phyloP scores from a whole-genome alignment of 2,329 filamentous ascomycete genomes.

The Hyphodiscus sp. region DNA sequence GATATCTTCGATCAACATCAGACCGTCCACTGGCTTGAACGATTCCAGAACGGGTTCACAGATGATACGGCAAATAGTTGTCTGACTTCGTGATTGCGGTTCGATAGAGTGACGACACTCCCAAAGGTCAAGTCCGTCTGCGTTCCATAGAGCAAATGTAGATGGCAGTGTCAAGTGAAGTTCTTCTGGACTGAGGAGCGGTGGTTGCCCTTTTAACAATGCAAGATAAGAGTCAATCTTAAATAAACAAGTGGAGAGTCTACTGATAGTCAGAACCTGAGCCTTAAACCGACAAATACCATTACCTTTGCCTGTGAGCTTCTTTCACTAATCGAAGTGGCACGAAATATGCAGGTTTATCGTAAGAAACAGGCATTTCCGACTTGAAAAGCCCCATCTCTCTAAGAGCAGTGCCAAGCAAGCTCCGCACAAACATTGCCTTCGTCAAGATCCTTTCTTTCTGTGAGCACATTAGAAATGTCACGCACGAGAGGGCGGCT shows the following conservation, averaged over 20 bases:
- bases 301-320: slow-evolving; percentile 34
- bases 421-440: slow-evolving; percentile 31
- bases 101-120: slow-evolving; percentile 31
- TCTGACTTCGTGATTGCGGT: slow-evolving; percentile 27
- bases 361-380: slow-evolving; percentile 32
- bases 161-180: slow-evolving; percentile 31
- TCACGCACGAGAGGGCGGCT: neutral
- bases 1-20: slow-evolving; percentile 22
- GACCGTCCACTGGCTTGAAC: neutral
- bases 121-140: slow-evolving; percentile 33
- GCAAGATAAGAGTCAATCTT: slow-evolving; percentile 36
- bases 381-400: slow-evolving; percentile 33
- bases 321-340: slow-evolving; percentile 30
- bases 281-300: neutral
- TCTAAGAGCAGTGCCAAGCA: slow-evolving; percentile 31
- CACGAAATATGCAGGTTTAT: slow-evolving; percentile 33
- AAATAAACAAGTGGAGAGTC: slow-evolving; percentile 31
- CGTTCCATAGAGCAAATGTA: slow-evolving; percentile 34
- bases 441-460: slow-evolving; percentile 29
- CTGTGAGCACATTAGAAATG: slow-evolving; percentile 15
- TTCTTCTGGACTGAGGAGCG: slow-evolving; percentile 32
- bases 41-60: slow-evolving; percentile 3
- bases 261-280: slow-evolving; percentile 13
- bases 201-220: slow-evolving; percentile 29
- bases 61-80: slow-evolving; percentile 15